Base-by-base conservation (phyloP, 2,329 filamentous ascomycete species). In the Anthostomella pinea region DNA sequence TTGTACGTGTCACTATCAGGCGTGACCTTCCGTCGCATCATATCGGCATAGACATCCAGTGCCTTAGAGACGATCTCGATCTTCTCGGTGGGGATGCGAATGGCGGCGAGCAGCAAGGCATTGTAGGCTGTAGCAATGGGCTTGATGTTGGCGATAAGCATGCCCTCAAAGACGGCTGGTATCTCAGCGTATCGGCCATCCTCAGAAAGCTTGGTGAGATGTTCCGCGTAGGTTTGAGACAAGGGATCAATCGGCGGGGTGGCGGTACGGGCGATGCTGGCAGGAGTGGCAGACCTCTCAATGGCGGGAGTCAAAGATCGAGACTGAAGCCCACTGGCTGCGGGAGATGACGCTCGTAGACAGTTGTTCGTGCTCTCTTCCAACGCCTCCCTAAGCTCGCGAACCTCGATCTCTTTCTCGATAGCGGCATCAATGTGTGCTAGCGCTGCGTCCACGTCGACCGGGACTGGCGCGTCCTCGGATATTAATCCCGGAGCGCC, bases 11-110 rank as follows among this genome's bases (percentile, higher is more conserved):
- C 79, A 35, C 82, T 81, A 59, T 96, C 84, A 6, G 91, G 90
- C 14, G 77, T 68, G 16, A 97, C 83, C 51, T 83, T 84, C 48
- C 90, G 85, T 48, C 84, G 81, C 51, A 95, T 80, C 93, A 98
- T 97, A 60, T 97, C 90, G 11, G 89, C 85, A 63, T 97, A 98
- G 34, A 98, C 86, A 67, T 95, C 90, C 34, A 97, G 75, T 5
- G 88, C 89, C 68, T 95, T 95, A 44, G 88, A 84, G 10, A 95
- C 87, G 34, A 93, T 81, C 66, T 94, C 85, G 35, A 85, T 84
- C 63, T 83, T 85, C 61, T 87, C 83, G 16, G 74, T 72, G 6
- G 90, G 87, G 13, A 96, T 76, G 51, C 87, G 77, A 44, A 96
- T 87, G 10, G 89, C 89, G 5, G 93, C 87, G 53, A 83, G 75